Evolutionary conservation across 2,329 filamentous ascomycete genomes (phyloP).

Genomic region (Pyricularia pennisetigena): DNA sequence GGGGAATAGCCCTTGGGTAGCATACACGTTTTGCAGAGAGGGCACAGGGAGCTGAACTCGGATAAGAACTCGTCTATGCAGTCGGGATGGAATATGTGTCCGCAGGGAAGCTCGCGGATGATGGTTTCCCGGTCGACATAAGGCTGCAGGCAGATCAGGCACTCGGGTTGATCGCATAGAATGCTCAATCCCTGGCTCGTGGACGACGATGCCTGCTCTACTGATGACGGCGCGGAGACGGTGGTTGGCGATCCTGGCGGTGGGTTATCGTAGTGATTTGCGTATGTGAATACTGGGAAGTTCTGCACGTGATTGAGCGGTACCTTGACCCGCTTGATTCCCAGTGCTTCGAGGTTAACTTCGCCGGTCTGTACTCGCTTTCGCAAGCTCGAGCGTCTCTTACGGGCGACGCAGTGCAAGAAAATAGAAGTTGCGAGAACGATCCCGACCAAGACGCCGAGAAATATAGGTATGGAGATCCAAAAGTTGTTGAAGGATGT

Average conservation of each 20-base stretch:
- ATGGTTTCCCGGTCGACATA: conserved; percentile 60
- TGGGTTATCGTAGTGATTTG: conserved; percentile 11
- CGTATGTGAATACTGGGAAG: conserved; percentile 74
- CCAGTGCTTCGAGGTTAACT: conserved; percentile 76
- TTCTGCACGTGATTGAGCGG: conserved; percentile 60
- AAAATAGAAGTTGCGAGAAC: conserved; percentile 55
- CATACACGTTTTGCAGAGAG: conserved; percentile 79
- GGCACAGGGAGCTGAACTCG: conserved; percentile 75
- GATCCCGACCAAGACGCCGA: conserved; percentile 60
- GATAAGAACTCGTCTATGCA: conserved; percentile 83
- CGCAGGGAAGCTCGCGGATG: conserved; percentile 79
- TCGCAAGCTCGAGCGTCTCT: conserved; percentile 57
- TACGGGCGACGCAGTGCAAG: conserved; percentile 71
- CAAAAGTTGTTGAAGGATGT: conserved; percentile 62
- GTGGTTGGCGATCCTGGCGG: not conserved
- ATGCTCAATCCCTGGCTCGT: not conserved
- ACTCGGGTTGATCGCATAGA: conserved; percentile 54
- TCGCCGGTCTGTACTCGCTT: conserved; percentile 67
- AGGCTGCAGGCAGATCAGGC: conserved; percentile 82
- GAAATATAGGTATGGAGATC: conserved; percentile 65
- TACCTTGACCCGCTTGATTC: conserved; percentile 73
- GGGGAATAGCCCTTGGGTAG: conserved; percentile 60
- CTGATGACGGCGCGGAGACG: not conserved
- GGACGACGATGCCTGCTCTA: not conserved
- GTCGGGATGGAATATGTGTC: conserved; percentile 86